These are phyloP conservation scores for Aquanectria penicillioides DNA, from an alignment of 2,329 filamentous ascomycete genomes.

Conservation along the genomic window DNA sequence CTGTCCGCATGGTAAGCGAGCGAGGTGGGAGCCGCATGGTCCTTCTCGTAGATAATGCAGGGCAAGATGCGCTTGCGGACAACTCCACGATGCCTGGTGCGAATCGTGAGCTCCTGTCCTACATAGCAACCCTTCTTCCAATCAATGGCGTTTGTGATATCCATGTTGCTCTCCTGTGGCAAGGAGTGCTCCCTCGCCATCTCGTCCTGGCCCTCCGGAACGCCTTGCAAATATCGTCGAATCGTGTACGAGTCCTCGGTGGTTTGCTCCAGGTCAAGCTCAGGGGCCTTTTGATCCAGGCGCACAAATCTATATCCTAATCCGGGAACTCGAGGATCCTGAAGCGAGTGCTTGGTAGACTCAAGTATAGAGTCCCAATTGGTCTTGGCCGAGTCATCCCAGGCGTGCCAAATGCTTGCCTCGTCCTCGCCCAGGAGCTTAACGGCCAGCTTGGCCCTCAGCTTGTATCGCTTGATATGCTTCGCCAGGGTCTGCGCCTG, in stretches of 20 bases:
- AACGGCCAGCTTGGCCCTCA: slow-evolving; percentile 81
- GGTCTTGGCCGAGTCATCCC: slow-evolving; percentile 63
- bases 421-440: slow-evolving; percentile 73
- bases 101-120: slow-evolving; percentile 95
- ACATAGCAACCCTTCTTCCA: slow-evolving; percentile 98
- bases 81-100: slow-evolving; percentile 93
- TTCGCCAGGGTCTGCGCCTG: slow-evolving; percentile 71
- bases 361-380: slow-evolving; percentile 34
- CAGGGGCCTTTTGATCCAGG: slow-evolving; percentile 42
- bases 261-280: slow-evolving; percentile 57
- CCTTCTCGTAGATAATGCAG: slow-evolving; percentile 72
- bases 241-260: slow-evolving; percentile 74
- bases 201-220: slow-evolving; percentile 87
- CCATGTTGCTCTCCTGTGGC: slow-evolving; percentile 90
- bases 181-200: slow-evolving; percentile 76
- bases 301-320: slow-evolving; percentile 64
- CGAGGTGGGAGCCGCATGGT: slow-evolving; percentile 48
- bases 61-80: slow-evolving; percentile 91
- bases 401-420: slow-evolving; percentile 76
- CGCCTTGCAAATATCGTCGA: slow-evolving; percentile 80
- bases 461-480: slow-evolving; percentile 86
- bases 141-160: slow-evolving; percentile 85
- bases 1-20: slow-evolving; percentile 59
- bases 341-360: slow-evolving; percentile 48
- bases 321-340: slow-evolving; percentile 64